Evolutionary conservation across 345 rosid genomes (phyloP), one percentile per base, ranked within the genome.

Genomic region (Citrus hindsii): DNA sequence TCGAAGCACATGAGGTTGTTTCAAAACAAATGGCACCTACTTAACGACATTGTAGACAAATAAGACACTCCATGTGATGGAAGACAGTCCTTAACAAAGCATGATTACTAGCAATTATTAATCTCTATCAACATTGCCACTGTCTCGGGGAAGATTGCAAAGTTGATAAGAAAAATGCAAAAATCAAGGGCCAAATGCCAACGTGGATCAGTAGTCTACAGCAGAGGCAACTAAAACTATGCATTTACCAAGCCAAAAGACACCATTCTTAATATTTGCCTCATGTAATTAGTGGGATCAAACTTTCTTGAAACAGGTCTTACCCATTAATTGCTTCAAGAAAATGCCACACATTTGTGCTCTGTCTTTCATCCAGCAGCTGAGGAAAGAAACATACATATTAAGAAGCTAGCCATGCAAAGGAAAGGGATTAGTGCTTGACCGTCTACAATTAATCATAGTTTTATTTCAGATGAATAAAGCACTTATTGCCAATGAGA

Each of bases 291-390:
- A 21, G 62, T 12, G 13, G 42, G 40, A 51, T 63, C 21, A 63
- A 73, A 53, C 18, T 32, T 77, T 27, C 42, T 61, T 21, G 78
- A 58, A 68, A 76, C 63, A 71, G 46, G 53, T 67, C 58, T 71
- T 92, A 93, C 98, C 92, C 87, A 68, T 90, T 93, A 58, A 93
- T 89, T 75, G 98, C 99, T 84, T 95, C 96, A 22, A 93, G 96
- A 81, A 86, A 93, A 61, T 87, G 89, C 97, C 97, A 92, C 25
- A 95, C 86, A 22, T 91, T 93, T 77, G 82, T 71, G 81, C 96
- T 87, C 83, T 93, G 92, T 84, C 96, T 90, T 76, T 93, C 98
- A 60, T 90, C 92, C 77, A 95, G 92, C 68, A 87, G 84, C 99
- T 95, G 90, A 60, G 79, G 70, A 79, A 55, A 69, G 69, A 73